Conservation (phyloP, 1,139 yeast genomes). For the Petasospora rhodanensis region DNA sequence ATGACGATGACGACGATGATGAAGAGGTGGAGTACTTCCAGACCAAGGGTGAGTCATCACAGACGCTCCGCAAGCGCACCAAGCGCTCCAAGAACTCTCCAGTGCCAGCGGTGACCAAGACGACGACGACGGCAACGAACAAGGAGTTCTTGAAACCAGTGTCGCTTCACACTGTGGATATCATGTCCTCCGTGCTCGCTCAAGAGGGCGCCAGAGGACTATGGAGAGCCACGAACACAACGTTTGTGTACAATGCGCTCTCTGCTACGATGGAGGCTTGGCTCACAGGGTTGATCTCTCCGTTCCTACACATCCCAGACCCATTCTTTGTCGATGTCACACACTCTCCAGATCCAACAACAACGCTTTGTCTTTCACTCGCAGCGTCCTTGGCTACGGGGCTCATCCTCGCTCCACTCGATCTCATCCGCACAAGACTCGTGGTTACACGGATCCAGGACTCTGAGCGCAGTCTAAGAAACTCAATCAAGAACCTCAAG, state of each 20-base stretch:
- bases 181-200: constrained; percentile 62
- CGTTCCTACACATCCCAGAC: constrained; percentile 82
- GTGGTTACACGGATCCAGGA: constrained; percentile 51
- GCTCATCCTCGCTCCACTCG: constrained; percentile 75
- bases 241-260: constrained; percentile 73
- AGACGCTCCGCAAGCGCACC: constrained; percentile 20
- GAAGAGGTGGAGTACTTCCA: constrained; percentile 57
- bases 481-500: constrained; percentile 31
- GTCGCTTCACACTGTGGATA: constrained; percentile 65
- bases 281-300: constrained; percentile 84
- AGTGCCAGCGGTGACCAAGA: constrained; percentile 3
- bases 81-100: constrained; percentile 15
- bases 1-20: constrained; percentile 33
- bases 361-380: constrained; percentile 63
- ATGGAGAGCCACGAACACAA: constrained; percentile 83
- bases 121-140: constrained; percentile 11
- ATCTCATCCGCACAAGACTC: constrained; percentile 71
- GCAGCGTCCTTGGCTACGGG: constrained; percentile 73
- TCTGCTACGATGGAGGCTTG: constrained; percentile 83
- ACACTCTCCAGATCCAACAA: constrained; percentile 73
- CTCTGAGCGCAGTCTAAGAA: constrained; percentile 32
- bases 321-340: constrained; percentile 82
- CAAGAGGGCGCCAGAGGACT: constrained; percentile 82
- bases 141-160: constrained; percentile 52
- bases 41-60: constrained; percentile 26